Evolutionary conservation across 2,329 filamentous ascomycete genomes (phyloP), one percentile per base, ranked within the genome.

Genomic region (Cladosporium velox): DNA sequence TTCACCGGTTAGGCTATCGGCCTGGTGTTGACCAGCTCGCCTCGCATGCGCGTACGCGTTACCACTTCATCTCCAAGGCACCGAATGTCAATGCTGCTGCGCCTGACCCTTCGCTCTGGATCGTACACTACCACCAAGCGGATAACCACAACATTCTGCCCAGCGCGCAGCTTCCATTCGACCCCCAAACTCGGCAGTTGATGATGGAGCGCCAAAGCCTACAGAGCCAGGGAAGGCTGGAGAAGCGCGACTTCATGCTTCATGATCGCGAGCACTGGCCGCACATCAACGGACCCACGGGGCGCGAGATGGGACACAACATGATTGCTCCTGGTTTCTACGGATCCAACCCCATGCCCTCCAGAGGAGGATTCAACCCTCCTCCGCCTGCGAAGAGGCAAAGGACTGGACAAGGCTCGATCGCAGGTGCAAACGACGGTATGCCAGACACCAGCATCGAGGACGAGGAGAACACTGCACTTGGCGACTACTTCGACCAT

Each of bases 221-320:
- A 83, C 79, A 90, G 79, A 85, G 84, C 64, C 90, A 91, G 70
- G 94, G 93, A 7, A 91, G 93, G 72, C 88, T 97, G 54, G 86
- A 90, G 66, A 90, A 92, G 72, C 96, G 97, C 75, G 93, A 97
- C 73, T 98, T 98, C 76, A 96, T 97, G 89, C 85, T 98, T 24
- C 88, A 91, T 59, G 95, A 98, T 78, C 88, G 92, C 49, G 86
- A 88, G 70, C 96, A 92, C 79, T 98, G 94, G 93, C 94, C 95
- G 3, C 88, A 89, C 28, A 90, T 98, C 67, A 87, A 87, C 54
- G 87, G 91, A 69, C 90, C 91, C n/a, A 77, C 67, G 18, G 67
- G 67, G 21, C 62, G 41, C 18, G 63, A 65, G 32, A 66, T 68
- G 65, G 69, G 74, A 38, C 69, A 67, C 49, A 63, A 35, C 24